A percentile compares a stretch with the other conserved stretches of the same genome.
phyloP scores from a whole-genome alignment of 2,329 filamentous ascomycete genomes.

The Chaetomiaceae sp. region DNA sequence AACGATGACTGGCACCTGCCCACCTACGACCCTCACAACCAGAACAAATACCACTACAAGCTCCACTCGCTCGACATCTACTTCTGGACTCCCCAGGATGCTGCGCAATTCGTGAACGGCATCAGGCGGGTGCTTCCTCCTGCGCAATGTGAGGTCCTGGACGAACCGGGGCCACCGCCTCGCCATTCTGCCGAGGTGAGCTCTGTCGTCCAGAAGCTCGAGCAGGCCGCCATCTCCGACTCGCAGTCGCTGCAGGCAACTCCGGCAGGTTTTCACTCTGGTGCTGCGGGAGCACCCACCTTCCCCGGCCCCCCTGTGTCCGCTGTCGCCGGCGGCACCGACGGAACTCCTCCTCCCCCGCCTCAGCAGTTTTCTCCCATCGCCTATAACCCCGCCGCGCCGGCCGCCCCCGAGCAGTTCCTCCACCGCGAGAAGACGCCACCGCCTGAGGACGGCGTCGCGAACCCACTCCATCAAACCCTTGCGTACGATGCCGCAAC shows the following conservation, averaged over 20 bases:
- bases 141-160: conserved; percentile 56
- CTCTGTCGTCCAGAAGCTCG: conserved; percentile 67
- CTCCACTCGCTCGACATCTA: conserved; percentile 73
- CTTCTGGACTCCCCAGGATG: conserved; percentile 72
- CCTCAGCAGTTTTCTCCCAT: conserved; percentile 54
- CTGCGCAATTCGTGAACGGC: conserved; percentile 63
- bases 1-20: conserved; percentile 70
- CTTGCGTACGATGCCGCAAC: conserved; percentile 51
- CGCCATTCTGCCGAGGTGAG: conserved; percentile 50
- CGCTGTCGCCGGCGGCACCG: conserved; percentile 26
- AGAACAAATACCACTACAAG: conserved; percentile 74
- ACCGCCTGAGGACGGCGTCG: conserved; percentile 62
- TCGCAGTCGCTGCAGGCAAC: conserved; percentile 41
- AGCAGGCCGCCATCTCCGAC: conserved; percentile 63
- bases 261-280: conserved; percentile 14
- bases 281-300: conserved; percentile 27
- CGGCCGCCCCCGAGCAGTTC: conserved; percentile 67
- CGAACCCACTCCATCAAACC: conserved; percentile 54
- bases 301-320: conserved; percentile 41
- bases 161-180: conserved; percentile 54
- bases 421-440: conserved; percentile 75
- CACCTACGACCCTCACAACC: conserved; percentile 64
- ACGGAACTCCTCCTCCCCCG: conserved; percentile 29
- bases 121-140: conserved; percentile 60
- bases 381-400: conserved; percentile 75